These are phyloP conservation scores for Zygoascus biomembranicola DNA, from an alignment of 805 yeast species.

Conservation along the genomic window DNA sequence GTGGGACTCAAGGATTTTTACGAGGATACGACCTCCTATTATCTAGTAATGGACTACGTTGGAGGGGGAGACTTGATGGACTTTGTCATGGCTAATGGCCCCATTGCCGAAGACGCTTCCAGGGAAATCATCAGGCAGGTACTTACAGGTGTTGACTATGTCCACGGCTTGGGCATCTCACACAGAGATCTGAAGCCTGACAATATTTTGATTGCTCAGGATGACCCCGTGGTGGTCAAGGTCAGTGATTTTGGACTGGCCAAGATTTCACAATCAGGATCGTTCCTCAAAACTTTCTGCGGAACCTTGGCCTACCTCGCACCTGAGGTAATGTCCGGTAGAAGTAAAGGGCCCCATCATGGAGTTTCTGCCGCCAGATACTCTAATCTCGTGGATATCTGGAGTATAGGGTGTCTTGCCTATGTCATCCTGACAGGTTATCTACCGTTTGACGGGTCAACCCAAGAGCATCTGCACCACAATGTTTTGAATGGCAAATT, in stretches of 20 bases:
- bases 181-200: constrained; percentile 97
- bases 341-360: constrained; percentile 14
- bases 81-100: constrained; percentile 83
- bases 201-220: constrained; percentile 81
- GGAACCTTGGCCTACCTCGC: constrained; percentile 97
- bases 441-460: constrained; percentile 87
- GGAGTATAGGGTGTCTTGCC: constrained; percentile 94
- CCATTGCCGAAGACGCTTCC: constrained; percentile 81
- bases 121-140: constrained; percentile 82
- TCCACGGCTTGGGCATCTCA: constrained; percentile 84
- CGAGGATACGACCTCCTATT: constrained; percentile 74
- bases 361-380: constrained; percentile 33
- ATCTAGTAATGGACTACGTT: constrained; percentile 90
- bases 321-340: constrained; percentile 69
- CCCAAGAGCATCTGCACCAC: constrained; percentile 76
- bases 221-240: constrained; percentile 85
- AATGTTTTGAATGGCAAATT: constrained; percentile 71
- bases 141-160: constrained; percentile 73
- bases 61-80: constrained; percentile 98
- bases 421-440: constrained; percentile 90
- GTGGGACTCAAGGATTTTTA: constrained; percentile 76
- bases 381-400: constrained; percentile 87
- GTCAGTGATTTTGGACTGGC: constrained; percentile 96
- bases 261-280: constrained; percentile 73
- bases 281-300: constrained; percentile 91